Evolutionary conservation across 306 rosid species (phyloP).

Genomic region (Prunus campanulata): DNA sequence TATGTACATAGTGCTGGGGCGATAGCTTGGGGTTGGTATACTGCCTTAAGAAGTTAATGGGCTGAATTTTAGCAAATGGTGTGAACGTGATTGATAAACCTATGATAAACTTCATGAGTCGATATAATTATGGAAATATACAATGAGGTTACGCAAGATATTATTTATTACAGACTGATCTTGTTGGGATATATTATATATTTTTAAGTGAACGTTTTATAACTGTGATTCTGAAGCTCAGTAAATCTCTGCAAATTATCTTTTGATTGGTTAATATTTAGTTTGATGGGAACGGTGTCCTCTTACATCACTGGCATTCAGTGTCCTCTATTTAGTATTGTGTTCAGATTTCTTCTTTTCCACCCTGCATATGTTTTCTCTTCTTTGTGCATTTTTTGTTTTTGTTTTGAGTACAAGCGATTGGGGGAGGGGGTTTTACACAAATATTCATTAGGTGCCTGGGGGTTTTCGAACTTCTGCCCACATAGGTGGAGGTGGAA

Average conservation of each 20-base stretch:
- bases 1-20: background rate
- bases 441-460: no score
- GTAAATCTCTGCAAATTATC: background rate
- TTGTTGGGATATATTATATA: background rate
- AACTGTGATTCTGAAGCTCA: background rate
- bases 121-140: no score
- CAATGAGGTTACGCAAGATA: background rate
- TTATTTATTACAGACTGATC: background rate
- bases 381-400: background rate
- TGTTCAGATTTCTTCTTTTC: background rate
- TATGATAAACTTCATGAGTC: background rate
- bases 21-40: slow-evolving; percentile 4
- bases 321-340: background rate
- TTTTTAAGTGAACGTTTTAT: background rate
- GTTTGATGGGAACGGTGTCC: background rate
- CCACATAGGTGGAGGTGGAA: no score
- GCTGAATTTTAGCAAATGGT: background rate
- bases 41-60: background rate
- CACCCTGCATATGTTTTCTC: background rate
- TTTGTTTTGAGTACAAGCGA: no score
- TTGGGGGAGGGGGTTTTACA: no score
- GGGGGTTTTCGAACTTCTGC: no score
- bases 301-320: background rate
- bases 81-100: background rate
- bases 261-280: background rate